Evolutionary conservation across 345 rosid species (phyloP), one percentile per base, ranked within the genome.

Genomic region (Lepidium sativum): DNA sequence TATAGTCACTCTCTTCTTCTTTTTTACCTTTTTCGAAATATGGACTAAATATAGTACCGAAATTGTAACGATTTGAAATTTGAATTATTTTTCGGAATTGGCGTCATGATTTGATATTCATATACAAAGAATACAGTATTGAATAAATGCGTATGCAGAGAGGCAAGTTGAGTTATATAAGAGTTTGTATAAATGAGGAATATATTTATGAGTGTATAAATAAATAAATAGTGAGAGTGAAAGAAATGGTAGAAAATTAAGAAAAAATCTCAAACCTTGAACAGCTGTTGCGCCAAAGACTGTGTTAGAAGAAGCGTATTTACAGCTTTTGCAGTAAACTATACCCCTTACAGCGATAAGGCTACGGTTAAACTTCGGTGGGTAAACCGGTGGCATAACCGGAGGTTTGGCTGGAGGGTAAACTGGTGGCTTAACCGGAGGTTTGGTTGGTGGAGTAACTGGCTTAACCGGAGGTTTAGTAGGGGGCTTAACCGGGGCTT

Each of bases 281-380:
- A 88, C 55, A 1, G 99, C 86, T 6, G 75, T 43, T 34, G 99
- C 97, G 21, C 85, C 92, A 14, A 50, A 4, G 71, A 90, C 87
- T 8, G 97, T 76, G 10, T 80, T 73, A 38, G 27, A 63, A 13
- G 86, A 80, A 16, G 84, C 62, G 69, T 88, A 88, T 34, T 83
- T 84, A 90, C 99, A 94, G 27, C 92, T 78, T 77, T 83, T 94
- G 92, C 96, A 88, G 67, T 67, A 90, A 9, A 94, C 92, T 1
- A 80, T 85, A 12, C 97, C 99, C 48, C 79, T 87, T 8, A 94
- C 91, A 1, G 90, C 91, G 0, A 90, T 76, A 39, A 87, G 70
- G 42, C 78, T 79, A 75, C 97, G 76, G 25, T 58, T 71, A 53
- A 83, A 70, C 43, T 29, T 40, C 0, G 79, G 74, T 0, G 86